Conservation (phyloP, 192 early-diverging fungal species). For the Entomortierella parvispora region DNA sequence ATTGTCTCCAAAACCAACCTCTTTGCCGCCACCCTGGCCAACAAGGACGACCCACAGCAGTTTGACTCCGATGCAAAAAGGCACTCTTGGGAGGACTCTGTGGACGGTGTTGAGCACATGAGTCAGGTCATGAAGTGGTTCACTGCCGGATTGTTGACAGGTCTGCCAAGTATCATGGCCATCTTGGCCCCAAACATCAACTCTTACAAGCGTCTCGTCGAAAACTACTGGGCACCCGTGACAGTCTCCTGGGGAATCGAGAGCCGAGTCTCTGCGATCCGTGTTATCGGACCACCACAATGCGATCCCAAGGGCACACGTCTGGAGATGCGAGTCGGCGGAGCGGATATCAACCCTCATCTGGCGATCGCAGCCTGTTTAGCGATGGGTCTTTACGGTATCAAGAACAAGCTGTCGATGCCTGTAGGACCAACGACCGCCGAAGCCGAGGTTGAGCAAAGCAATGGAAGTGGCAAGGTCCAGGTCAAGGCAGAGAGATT, state of each 20-base stretch:
- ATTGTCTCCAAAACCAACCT: slow-evolving; percentile 54
- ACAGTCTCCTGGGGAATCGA: slow-evolving; percentile 83
- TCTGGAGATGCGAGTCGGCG: slow-evolving; percentile 80
- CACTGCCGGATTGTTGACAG: slow-evolving; percentile 61
- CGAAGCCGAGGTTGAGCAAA: slow-evolving; percentile 18
- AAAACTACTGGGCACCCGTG: slow-evolving; percentile 85
- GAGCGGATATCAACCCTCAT: slow-evolving; percentile 84
- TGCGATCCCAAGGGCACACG: slow-evolving; percentile 69
- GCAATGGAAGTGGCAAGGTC: slow-evolving; percentile 7
- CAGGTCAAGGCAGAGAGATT: slow-evolving; percentile 47
- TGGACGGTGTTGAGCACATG: slow-evolving; percentile 52
- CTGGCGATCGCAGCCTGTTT: slow-evolving; percentile 74
- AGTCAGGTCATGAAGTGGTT: slow-evolving; percentile 59
- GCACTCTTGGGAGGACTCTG: slow-evolving; percentile 6
- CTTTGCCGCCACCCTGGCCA: slow-evolving; percentile 51
- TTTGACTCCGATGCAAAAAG: slow-evolving; percentile 4
- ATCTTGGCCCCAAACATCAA: slow-evolving; percentile 82
- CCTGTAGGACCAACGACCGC: slow-evolving; percentile 47
- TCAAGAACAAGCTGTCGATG: slow-evolving; percentile 61
- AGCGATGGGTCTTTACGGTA: slow-evolving; percentile 76
- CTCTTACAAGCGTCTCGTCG: slow-evolving; percentile 84
- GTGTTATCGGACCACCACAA: slow-evolving; percentile 75
- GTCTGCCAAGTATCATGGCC: slow-evolving; percentile 73
- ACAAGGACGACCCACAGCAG: slow-evolving; percentile 11
- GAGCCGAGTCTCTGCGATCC: slow-evolving; percentile 73